Conservation (phyloP, 2,329 filamentous ascomycete genomes). For the Fusarium paranaense region DNA sequence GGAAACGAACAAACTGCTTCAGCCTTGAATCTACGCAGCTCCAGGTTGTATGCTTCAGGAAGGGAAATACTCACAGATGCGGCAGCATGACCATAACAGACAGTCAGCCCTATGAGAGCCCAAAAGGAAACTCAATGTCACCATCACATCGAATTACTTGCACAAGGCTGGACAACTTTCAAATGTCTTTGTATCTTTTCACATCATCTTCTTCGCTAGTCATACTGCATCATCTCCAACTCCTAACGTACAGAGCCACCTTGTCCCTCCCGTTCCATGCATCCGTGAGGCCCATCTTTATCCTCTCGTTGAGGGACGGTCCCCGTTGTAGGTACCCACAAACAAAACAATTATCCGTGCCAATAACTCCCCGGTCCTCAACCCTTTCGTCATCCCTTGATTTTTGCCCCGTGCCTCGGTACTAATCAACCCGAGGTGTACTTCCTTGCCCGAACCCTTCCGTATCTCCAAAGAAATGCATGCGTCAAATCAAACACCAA, state of each 20-base stretch:
- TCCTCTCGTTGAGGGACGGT: slow-evolving; percentile 12
- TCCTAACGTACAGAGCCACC: slow-evolving; percentile 8
- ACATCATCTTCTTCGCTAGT: not conserved
- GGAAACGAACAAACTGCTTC: not conserved
- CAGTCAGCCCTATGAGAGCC: not conserved
- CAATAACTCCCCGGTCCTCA: slow-evolving; percentile 19
- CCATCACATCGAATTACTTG: not conserved
- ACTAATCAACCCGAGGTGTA: slow-evolving; percentile 7
- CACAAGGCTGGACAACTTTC: not conserved
- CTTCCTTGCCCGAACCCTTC: not conserved
- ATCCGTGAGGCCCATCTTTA: not conserved
- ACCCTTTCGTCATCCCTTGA: slow-evolving; percentile 3
- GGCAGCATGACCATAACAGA: not conserved
- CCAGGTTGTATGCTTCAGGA: not conserved
- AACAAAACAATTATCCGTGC: slow-evolving; percentile 10
- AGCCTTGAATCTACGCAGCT: not conserved
- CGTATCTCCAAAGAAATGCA: not conserved
- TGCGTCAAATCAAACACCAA: slow-evolving; percentile 3
- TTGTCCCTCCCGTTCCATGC: not conserved
- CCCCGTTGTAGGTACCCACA: slow-evolving; percentile 6
- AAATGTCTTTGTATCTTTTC: not conserved
- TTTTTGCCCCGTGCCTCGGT: slow-evolving; percentile 15
- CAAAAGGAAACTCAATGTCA: not conserved
- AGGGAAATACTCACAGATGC: not conserved
- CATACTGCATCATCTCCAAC: not conserved